Conservation (phyloP, 495 filamentous ascomycete genomes). For the Aspergillus nanangensis region DNA sequence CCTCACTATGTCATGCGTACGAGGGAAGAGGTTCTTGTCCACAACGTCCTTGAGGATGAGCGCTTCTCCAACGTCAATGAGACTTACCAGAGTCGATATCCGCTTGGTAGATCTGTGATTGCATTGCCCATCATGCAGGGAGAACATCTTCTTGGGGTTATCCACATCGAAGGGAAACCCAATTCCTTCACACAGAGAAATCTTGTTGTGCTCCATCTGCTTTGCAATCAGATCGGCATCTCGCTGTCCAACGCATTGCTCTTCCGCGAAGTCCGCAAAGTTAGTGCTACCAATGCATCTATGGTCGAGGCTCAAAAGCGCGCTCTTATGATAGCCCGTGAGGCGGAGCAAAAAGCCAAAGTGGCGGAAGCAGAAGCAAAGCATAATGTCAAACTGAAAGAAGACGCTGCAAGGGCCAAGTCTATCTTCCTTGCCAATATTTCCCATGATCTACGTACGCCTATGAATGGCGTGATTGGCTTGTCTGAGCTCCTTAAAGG, state of each 20-base stretch:
- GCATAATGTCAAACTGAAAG: constrained; percentile 80
- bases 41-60: constrained; percentile 79
- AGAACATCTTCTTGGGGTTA: constrained; percentile 70
- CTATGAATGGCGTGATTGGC: constrained; percentile 85
- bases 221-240: constrained; percentile 87
- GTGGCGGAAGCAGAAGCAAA: constrained; percentile 77
- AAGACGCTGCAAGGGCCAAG: constrained; percentile 88
- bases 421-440: constrained; percentile 92
- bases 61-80: constrained; percentile 79
- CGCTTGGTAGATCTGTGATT: constrained; percentile 72
- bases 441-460: constrained; percentile 81
- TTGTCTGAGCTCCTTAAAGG: constrained; percentile 83
- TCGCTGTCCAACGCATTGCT: constrained; percentile 83
- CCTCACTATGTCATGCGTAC: constrained; percentile 81
- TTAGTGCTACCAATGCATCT: constrained; percentile 72
- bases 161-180: constrained; percentile 81
- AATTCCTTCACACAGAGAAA: constrained; percentile 87
- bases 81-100: constrained; percentile 62
- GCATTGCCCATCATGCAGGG: constrained; percentile 81
- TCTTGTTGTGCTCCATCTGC: constrained; percentile 75
- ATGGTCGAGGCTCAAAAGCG: constrained; percentile 87
- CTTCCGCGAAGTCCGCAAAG: constrained; percentile 75
- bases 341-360: constrained; percentile 80
- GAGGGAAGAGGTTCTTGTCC: constrained; percentile 76
- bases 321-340: constrained; percentile 71